Conservation (phyloP, 129 eudicot genomes). For the Flaveria robusta region DNA sequence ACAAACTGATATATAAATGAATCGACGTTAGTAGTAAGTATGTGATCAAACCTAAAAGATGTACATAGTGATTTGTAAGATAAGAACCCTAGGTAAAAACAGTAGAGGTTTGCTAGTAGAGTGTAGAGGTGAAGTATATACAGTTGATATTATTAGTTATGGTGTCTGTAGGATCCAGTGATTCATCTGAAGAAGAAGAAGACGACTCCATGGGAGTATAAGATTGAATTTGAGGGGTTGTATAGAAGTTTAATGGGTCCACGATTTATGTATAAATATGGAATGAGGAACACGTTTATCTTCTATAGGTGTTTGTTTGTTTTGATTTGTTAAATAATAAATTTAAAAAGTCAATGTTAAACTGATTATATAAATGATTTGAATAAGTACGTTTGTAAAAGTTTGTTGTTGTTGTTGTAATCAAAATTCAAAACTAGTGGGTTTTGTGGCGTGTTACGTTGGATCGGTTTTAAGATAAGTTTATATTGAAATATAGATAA, state of each 20-base stretch:
- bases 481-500: no score
- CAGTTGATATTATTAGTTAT: conserved; percentile 1
- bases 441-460: no score
- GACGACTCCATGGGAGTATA: conserved; percentile 27
- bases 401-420: no score
- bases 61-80: conserved; percentile 13
- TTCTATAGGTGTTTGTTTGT: background rate
- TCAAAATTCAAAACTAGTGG: no score
- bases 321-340: no score
- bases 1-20: conserved; percentile 20
- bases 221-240: conserved; percentile 37
- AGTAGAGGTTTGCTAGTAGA: conserved; percentile 1
- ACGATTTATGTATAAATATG: conserved; percentile 15
- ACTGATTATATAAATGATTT: no score
- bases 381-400: no score
- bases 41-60: conserved; percentile 20
- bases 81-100: conserved; percentile 26
- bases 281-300: conserved; percentile 8
- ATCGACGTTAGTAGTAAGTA: conserved; percentile 23
- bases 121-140: background rate
- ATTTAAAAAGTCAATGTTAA: background rate
- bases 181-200: conserved; percentile 30
- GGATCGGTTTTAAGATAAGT: no score
- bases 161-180: conserved; percentile 30
- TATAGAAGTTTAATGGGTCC: conserved; percentile 34